A percentile compares a stretch with the other conserved stretches of the same genome.
Conservation (phyloP, 208 protist species). For the Tritrichomonas foetus region DNA sequence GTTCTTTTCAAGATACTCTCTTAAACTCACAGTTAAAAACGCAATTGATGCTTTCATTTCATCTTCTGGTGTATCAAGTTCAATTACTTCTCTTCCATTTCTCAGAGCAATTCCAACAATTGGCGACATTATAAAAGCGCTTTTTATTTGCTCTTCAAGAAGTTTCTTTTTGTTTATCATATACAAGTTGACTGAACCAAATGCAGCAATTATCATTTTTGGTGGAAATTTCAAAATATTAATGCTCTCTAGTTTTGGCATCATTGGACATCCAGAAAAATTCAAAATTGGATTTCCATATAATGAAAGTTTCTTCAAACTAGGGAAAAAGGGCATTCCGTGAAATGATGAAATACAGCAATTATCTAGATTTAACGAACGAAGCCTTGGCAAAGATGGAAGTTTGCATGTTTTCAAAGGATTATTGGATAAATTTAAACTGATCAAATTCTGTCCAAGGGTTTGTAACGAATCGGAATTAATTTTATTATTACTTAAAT, state of each 20-base stretch:
- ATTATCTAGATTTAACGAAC: background rate
- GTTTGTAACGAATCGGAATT: background rate
- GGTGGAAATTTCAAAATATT: background rate
- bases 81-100: background rate
- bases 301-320: background rate
- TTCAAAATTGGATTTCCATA: background rate
- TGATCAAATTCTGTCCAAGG: background rate
- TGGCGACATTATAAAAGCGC: background rate
- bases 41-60: background rate
- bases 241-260: background rate
- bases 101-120: background rate
- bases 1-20: background rate
- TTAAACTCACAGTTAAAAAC: background rate
- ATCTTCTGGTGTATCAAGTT: background rate
- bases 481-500: background rate
- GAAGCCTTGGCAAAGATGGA: background rate
- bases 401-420: background rate
- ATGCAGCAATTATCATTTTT: background rate
- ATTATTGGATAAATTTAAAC: conserved; percentile 4
- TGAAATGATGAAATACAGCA: background rate
- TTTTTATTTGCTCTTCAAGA: background rate
- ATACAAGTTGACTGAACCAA: background rate
- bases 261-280: background rate
- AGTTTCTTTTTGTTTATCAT: background rate
- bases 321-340: background rate